Evolutionary conservation across 306 rosid genomes (phyloP).

Genomic region (Fragaria iinumae): DNA sequence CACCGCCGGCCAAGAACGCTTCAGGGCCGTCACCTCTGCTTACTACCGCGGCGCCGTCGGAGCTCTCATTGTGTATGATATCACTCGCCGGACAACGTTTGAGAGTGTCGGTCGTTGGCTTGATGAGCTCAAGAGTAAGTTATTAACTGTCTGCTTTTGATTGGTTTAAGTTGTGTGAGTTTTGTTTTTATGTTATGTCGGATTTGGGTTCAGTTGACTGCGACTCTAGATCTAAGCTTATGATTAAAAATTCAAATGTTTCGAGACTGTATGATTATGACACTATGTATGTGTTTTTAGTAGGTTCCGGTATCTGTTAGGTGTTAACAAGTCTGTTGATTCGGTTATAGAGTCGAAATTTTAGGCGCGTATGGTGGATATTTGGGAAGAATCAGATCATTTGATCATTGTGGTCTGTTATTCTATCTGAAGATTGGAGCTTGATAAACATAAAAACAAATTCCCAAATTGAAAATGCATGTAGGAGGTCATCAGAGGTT

Average conservation of each 20-base stretch:
- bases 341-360: not conserved
- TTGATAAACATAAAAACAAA: not conserved
- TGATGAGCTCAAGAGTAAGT: slow-evolving; percentile 85
- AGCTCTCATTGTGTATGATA: slow-evolving; percentile 82
- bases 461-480: not conserved
- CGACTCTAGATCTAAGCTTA: slow-evolving; percentile 25
- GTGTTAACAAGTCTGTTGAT: not conserved
- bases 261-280: not conserved
- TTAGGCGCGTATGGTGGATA: not conserved
- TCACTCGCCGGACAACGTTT: slow-evolving; percentile 78
- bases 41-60: slow-evolving; percentile 94
- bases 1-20: slow-evolving; percentile 95
- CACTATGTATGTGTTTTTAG: not conserved
- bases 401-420: not conserved
- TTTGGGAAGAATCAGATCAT: not conserved
- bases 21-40: slow-evolving; percentile 94
- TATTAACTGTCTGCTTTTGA: not conserved
- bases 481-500: not conserved
- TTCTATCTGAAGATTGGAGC: not conserved
- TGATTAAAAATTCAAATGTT: not conserved
- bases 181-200: slow-evolving; percentile 2
- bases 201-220: slow-evolving; percentile 3
- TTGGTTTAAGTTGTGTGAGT: not conserved
- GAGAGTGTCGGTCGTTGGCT: slow-evolving; percentile 91
- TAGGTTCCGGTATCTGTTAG: not conserved